Evolutionary conservation across 192 early-diverging fungal species (phyloP), one percentile per base, ranked within the genome.

Genomic region (Kappamyces sp.): DNA sequence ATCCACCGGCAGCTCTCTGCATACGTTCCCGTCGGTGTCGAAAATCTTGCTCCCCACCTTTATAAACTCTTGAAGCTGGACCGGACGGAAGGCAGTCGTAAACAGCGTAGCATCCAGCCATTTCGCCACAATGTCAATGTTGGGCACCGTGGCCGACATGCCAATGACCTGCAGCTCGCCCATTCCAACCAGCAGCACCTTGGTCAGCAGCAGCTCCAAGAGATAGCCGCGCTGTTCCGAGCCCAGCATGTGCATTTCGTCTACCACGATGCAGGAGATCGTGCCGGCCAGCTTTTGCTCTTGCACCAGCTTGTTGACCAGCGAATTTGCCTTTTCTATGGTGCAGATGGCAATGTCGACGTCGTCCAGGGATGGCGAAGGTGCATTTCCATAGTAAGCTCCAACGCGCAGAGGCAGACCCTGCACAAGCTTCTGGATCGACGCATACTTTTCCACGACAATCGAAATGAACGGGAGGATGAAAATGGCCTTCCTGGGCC

Each of bases 121-220:
- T 11, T 43, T 33, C 32, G 68, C 68, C 42, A 59, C 30, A 12
- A 54, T 66, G 45, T 68, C 54, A 29, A 69, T 57, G 42, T 69
- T 73, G 1, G 67, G 70, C n/a, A 73, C 31, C 14, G 67, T 69
- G 3, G 70, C 67, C 4, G 69, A 69, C 68, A 70, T 70, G 4
- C 70, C 68, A 73, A 70, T 63, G 29, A 70, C 39, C 43, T 70
- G 68, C n/a, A 70, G 32, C 9, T 58, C 39, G 5, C 49, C 68
- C 8, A n/a, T 39, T 29, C 67, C 8, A 7, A 69, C 38, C 43
- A 42, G 72, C 1, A 29, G 30, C 37, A 70, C n/a, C 32, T 70
- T 70, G 9, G 71, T 70, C 32, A 70, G 37, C 30, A 70, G 47
- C 8, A 69, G 57, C 45, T 70, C 68, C 49, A 70, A 31, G 29